These are phyloP conservation scores for Lepidopterella palustris DNA, from an alignment of 495 filamentous ascomycete genomes.

Conservation along the genomic window DNA sequence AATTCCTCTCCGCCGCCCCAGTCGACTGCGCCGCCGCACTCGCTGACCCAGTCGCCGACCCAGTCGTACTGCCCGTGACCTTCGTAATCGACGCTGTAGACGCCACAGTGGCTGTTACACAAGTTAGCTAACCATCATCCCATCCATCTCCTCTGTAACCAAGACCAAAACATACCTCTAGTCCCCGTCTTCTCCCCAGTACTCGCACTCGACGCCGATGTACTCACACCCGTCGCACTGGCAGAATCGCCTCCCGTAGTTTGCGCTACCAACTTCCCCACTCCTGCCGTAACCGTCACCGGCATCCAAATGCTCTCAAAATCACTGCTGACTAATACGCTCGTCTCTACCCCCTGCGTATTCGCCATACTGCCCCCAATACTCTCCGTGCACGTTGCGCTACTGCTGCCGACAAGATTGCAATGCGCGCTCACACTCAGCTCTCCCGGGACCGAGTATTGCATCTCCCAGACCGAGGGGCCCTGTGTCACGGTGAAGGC, in stretches of 20 bases:
- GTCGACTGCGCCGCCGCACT: neutral
- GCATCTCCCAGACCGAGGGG: neutral
- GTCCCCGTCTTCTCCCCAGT: neutral
- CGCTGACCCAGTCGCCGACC: neutral
- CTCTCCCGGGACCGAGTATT: neutral
- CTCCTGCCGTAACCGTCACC: neutral
- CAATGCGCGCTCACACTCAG: neutral
- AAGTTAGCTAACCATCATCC: neutral
- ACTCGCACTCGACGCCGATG: neutral
- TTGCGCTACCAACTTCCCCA: neutral
- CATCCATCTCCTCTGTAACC: neutral
- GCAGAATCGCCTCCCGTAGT: too few species aligned
- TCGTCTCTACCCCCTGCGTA: neutral
- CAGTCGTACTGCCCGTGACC: neutral
- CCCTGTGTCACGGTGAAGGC: neutral
- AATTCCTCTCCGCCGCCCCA: neutral
- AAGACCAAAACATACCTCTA: neutral
- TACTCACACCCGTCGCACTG: neutral
- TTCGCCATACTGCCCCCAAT: neutral
- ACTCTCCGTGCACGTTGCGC: neutral
- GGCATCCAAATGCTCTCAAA: neutral
- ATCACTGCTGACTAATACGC: neutral
- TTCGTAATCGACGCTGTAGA: neutral
- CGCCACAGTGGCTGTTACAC: neutral
- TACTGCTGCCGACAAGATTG: neutral